Base-by-base conservation (phyloP, 257 asterid genomes). In the Leptodermis oblonga region DNA sequence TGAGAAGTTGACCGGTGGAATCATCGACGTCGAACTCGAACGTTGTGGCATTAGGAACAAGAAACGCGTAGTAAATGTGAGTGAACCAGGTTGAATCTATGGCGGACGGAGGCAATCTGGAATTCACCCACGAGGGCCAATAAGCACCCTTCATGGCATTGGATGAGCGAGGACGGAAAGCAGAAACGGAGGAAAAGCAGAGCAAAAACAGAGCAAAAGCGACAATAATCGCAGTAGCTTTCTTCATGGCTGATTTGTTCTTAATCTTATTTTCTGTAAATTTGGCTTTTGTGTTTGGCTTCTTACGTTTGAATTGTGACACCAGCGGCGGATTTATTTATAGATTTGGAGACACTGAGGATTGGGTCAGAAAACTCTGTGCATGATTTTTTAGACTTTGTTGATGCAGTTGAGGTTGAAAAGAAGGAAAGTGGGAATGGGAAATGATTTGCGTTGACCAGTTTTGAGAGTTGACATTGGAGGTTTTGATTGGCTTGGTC, bases 61-160 rank as follows among this genome's bases (percentile, higher is more conserved):
- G 83, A 62, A 88, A 90, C 45, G 96, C 94, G 34, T 86, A 90
- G 82, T 83, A 90, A 28, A 88, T 66, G 78, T 90, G 97, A 11
- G 93, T 85, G 83, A 74, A 90, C 9, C 77, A 76, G 43, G 82
- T 49, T 0, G 97, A 79, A 63, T 85, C 78, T 43, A 90, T 86
- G 74, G 91, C 62, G 8, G 93, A 86, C 9, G 88, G 85, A 37
- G 78, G 68, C 3, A 83, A 60, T 30, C 36, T 13, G 28, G 76
- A 68, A 13, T 13, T 22, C 23, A 72, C 72, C 92, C 92, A 86
- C 3, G 95, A 82, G 30, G 95, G 87, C 26, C 73, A 90, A 60
- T 90, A 90, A 9, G 71, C 91, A 15, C 95, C 97, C 72, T 84
- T 92, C 74, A 92, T 65, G 7, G 76, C 62, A 31, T 22, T 26